phyloP scores from a whole-genome alignment of 495 filamentous ascomycete genomes.

The Penicillium daleae region DNA sequence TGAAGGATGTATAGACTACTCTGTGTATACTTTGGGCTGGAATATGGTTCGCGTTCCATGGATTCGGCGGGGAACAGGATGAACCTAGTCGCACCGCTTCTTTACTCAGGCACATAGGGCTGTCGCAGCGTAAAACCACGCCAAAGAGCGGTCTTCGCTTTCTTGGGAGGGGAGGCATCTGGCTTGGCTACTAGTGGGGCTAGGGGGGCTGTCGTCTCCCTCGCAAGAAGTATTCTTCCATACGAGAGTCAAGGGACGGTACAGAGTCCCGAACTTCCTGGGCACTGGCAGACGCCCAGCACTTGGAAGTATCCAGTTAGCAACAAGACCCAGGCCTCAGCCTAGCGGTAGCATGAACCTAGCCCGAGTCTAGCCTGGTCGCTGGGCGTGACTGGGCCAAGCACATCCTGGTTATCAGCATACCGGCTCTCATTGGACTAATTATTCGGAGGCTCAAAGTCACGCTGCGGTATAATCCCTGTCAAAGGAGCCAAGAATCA shows the following conservation, averaged over 20 bases:
- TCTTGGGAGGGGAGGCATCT: background rate
- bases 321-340: background rate
- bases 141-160: conserved; percentile 16
- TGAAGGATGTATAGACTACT: background rate
- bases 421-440: background rate
- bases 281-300: conserved; percentile 5
- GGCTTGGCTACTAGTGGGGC: background rate
- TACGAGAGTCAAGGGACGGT: background rate
- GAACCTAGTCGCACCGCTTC: conserved; percentile 19
- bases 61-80: background rate
- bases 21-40: background rate
- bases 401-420: background rate
- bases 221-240: background rate
- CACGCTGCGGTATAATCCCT: background rate
- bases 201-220: background rate
- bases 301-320: background rate
- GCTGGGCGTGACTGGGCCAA: background rate
- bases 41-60: background rate
- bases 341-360: background rate
- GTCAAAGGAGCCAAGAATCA: background rate
- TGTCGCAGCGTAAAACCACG: conserved; percentile 8
- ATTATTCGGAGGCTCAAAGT: background rate
- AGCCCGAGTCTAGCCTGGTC: conserved; percentile 2
- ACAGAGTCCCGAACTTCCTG: background rate
- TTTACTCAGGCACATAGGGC: conserved; percentile 24